Base-by-base conservation (phyloP, 306 rosid genomes). In the Castanea mollissima region DNA sequence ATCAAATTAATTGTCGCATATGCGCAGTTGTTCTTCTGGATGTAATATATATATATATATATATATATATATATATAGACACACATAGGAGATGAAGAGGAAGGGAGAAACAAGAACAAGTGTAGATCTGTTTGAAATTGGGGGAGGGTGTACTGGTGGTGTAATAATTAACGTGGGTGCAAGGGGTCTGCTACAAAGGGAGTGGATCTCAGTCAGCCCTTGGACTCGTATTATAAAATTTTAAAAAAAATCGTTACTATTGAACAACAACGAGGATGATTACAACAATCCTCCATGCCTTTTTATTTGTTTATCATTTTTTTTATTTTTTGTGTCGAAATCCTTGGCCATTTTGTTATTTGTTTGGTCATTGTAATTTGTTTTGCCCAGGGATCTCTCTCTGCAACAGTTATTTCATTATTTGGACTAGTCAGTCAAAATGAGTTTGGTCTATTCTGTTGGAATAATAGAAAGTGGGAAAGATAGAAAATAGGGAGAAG, bases 141-240 rank as follows among this genome's bases (percentile, higher is more conserved):
- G 16, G 15, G 62, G 63, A 15, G 20, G 46, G 46, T 41, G 46
- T 41, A 41, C 46, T 41, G 65, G 70, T 29, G 11, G 59, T 84
- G 88, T 80, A 85, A 88, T 85, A 88, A 80, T 73, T 31, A 75
- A 46, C 72, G 85, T 82, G 88, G 46, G 46, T 38, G 11, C 11
- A 8, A 38, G 46, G 80, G 88, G 75, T 85, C 87, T 75, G 55
- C 88, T 71, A 15, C 15, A 84, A 85, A 57, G 87, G 69, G 1
- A 31, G 87, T 74, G 56, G 88, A 85, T 85, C 83, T 82, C 81
- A 82, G 73, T 85, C 81, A 85, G 73, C 90, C 87, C 31, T 31
- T 64, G 70, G 11, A 13, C 31, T 64, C 56, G 41, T 19, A 46
- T 38, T 59, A 25, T 1, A 25, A 25, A 25, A 25, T 56, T 21